Base-by-base conservation (phyloP, 352 stramenopile genomes). In the Phytophthora cactorum region DNA sequence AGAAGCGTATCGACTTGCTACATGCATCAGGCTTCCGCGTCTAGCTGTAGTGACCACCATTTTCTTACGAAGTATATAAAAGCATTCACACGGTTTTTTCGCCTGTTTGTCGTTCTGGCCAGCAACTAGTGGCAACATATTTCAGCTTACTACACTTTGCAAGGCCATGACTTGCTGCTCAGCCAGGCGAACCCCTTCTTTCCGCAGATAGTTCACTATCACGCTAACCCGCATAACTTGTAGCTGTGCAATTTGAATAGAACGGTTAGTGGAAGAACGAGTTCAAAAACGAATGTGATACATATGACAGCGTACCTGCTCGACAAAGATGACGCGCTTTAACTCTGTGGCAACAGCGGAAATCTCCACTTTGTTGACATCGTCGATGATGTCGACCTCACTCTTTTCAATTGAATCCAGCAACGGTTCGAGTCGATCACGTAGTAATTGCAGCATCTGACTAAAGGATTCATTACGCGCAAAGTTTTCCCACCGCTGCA, bases 1-100 rank as follows among this genome's bases (percentile, higher is more conserved):
- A 90, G 66, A 91, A 91, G 31, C 77, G 80, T 34, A 83, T 94
- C 27, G 86, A 92, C 34, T 67, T 92, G 45, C 73, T 93, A 45
- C 78, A 79, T 11, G 86, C 84, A 11, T 89, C 81, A 25, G 84
- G 84, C 32, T 93, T 93, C 55, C 86, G 86, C 56, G 69, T 93
- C 29, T 91, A 89, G 66, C 9, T 55, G 56, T 29, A 51, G 53
- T 51, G 15, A 31, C 44, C 38, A 51, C n/a, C 54, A 66, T 49
- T 46, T 39, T 32, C 61, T 55, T 54, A 9, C 4, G 4, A 6
- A 43, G 36, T 43, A 62, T 61, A 73, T 68, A 17, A 52, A 57
- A 57, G 11, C 14, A 50, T 17, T 50, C 25, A 28, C 52, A 58
- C 52, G 17, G 9, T 36, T 29, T 41, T 56, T 52, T 52, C 27